Evolutionary conservation across 306 rosid genomes (phyloP).

Genomic region (Dicorynia guianensis): DNA sequence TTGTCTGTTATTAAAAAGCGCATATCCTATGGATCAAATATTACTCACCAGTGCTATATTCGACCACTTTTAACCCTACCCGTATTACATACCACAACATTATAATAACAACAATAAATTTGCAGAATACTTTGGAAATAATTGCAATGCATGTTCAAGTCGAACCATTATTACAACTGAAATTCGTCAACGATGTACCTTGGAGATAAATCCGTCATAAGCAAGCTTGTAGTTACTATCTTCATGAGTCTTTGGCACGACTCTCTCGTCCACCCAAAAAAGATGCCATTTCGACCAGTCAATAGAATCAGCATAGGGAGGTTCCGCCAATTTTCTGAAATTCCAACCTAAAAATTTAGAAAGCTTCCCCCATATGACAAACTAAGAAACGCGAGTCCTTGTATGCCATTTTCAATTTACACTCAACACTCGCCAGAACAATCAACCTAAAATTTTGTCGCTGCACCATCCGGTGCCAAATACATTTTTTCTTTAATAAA

Average conservation of each 20-base stretch:
- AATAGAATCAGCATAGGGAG: constrained; percentile 68
- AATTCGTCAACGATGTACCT: constrained; percentile 55
- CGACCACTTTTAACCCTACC: background rate
- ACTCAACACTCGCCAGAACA: background rate
- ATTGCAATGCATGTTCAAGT: constrained; percentile 18
- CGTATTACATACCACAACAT: background rate
- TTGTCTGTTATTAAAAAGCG: background rate
- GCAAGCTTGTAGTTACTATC: constrained; percentile 98
- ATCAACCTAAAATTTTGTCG: background rate
- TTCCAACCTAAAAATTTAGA: constrained; percentile 1
- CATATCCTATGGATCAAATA: background rate
- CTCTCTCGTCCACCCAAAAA: constrained; percentile 95
- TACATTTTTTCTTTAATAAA: no score
- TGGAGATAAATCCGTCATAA: constrained; percentile 80
- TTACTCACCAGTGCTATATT: background rate
- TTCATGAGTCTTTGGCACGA: constrained; percentile 86
- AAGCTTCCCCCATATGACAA: background rate
- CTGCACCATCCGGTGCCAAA: background rate
- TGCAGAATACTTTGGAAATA: background rate
- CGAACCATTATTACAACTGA: constrained; percentile 17
- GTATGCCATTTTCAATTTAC: background rate
- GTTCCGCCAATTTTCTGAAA: constrained; percentile 74
- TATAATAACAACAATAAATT: background rate
- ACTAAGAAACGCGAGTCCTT: background rate
- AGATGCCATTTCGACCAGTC: constrained; percentile 96